Evolutionary conservation across 1,139 yeast species (phyloP), one percentile per base, ranked within the genome.

Genomic region (Pichiaceae sp.): DNA sequence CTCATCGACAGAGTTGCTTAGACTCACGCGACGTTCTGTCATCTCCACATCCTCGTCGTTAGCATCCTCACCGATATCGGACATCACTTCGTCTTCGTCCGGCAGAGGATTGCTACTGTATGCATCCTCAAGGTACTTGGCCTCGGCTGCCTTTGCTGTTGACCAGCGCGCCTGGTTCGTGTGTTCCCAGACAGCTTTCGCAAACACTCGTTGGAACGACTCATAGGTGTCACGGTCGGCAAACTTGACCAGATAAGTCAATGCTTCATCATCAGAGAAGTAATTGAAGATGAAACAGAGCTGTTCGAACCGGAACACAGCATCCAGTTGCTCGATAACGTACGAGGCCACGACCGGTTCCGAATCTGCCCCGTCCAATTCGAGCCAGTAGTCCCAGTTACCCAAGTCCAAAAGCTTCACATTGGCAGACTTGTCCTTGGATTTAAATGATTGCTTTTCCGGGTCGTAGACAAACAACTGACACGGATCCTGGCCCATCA

Each of bases 161-260:
- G 50, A 56, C 82, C 82, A 83, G 36, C 62, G 62, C 30, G 55
- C 50, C 45, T 65, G 62, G 52, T 82, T 78, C 30, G 66, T 58
- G 4, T 68, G 47, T 57, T 85, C 87, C 79, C 84, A 84, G 38
- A 75, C 58, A 2, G 78, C 65, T 29, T 63, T 63, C 53, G 75
- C 66, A 47, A 78, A 70, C 2, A 52, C 55, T 3, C 53, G 54
- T 53, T 81, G 85, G 52, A 84, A 82, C 16, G 50, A 47, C 21
- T 63, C 61, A 40, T 79, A 64, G 0, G 56, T 56, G 1, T 62
- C 63, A 16, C 59, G 54, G 30, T 57, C 52, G 0, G 47, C 47
- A 50, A 86, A 84, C 48, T 68, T 72, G 29, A 84, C 46, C 42
- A 82, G 63, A 72, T 83, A 83, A 0, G 95, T 79, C 34, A 66